Conservation (phyloP, 225 moss, liverwort and hornwort genomes). For the Thuidium tamariscinum region DNA sequence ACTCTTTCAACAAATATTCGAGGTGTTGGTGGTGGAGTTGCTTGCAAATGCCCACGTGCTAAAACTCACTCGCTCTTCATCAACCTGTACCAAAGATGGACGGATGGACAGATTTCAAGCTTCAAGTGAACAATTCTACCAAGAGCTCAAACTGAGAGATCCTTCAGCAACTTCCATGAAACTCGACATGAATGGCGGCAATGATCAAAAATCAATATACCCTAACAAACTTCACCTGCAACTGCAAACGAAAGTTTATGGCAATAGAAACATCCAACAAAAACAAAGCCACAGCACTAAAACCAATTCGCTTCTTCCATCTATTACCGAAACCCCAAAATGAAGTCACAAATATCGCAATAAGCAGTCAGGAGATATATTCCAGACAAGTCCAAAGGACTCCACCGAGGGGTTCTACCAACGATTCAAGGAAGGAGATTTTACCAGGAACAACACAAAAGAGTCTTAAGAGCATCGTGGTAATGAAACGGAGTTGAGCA, state of each 20-base stretch:
- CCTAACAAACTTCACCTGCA: background rate
- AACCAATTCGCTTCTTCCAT: background rate
- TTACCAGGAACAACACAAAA: background rate
- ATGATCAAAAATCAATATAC: background rate
- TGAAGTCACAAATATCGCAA: too few relatives aligned
- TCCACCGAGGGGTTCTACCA: background rate
- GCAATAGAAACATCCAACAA: background rate
- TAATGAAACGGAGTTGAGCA: background rate
- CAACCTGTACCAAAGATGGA: background rate
- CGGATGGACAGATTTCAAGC: background rate
- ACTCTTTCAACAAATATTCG: too few relatives aligned
- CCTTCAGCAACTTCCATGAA: background rate
- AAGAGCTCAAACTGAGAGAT: background rate
- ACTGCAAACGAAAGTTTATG: background rate
- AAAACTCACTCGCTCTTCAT: background rate
- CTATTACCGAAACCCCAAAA: background rate
- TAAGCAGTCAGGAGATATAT: background rate
- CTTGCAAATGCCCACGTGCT: background rate
- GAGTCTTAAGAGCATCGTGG: background rate
- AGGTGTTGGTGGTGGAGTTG: too few relatives aligned
- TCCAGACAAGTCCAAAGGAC: background rate
- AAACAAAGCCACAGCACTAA: background rate
- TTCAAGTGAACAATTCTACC: too few relatives aligned
- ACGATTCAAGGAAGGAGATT: background rate
- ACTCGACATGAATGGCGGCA: accelerated